phyloP scores from a whole-genome alignment of 176 grass and related monocot species.

The Zoysia japonica region DNA sequence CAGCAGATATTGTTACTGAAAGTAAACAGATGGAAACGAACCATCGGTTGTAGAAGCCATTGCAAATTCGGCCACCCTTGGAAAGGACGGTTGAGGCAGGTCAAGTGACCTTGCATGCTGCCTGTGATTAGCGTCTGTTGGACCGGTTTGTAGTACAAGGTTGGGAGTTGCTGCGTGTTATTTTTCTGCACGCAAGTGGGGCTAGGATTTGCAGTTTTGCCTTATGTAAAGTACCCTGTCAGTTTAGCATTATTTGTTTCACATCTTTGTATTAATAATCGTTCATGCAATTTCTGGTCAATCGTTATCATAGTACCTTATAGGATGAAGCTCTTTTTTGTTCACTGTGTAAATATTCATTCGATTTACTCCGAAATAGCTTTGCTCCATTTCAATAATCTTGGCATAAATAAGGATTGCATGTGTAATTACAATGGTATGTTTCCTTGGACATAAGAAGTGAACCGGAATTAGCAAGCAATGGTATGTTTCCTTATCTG shows the following conservation, averaged over 20 bases:
- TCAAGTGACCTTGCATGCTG: slow-evolving; percentile 26
- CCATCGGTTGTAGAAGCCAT: slow-evolving; percentile 23
- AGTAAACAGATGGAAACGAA: slow-evolving; percentile 27
- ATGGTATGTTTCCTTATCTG: too few species aligned
- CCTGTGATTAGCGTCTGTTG: slow-evolving; percentile 4
- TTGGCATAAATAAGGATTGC: background rate
- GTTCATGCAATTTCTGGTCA: background rate
- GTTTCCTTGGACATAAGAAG: too few species aligned
- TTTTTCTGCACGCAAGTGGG: slow-evolving; percentile 49
- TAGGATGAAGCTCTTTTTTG: slow-evolving; percentile 20
- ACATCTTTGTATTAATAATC: slow-evolving; percentile 40
- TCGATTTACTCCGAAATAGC: background rate
- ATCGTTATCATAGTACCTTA: slow-evolving; percentile 13
- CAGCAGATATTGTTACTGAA: slow-evolving; percentile 22
- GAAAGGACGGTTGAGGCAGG: slow-evolving; percentile 13
- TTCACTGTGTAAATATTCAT: slow-evolving; percentile 31
- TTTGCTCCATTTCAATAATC: background rate
- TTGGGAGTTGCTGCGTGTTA: slow-evolving; percentile 37
- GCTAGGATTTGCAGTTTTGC: slow-evolving; percentile 31
- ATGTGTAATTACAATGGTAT: too few species aligned
- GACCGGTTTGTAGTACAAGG: background rate
- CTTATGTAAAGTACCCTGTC: slow-evolving; percentile 32
- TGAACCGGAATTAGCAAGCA: too few species aligned
- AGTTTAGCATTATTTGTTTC: slow-evolving; percentile 26
- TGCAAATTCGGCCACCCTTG: background rate